A percentile compares a stretch with the other conserved stretches of the same genome.
These are phyloP conservation scores for Cercospora sp. DNA, from an alignment of 2,329 filamentous ascomycete genomes.

Conservation along the genomic window DNA sequence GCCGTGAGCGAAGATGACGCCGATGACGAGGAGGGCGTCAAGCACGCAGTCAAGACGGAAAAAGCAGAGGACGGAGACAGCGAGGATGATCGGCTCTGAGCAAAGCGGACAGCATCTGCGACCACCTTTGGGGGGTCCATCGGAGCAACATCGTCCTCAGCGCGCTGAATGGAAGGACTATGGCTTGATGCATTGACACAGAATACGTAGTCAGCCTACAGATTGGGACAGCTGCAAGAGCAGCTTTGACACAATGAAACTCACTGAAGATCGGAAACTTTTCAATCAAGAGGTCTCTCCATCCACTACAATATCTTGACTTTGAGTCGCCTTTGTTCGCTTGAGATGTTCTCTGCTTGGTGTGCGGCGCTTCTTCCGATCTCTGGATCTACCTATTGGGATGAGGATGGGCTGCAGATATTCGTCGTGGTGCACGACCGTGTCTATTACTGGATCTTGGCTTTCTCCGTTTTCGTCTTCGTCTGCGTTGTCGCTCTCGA, in stretches of 20 bases:
- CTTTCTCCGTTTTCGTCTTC: neutral
- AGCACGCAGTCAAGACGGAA: slow-evolving; percentile 10
- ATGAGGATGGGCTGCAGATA: slow-evolving; percentile 12
- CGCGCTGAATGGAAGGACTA: neutral
- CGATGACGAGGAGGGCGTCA: slow-evolving; percentile 11
- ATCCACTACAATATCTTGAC: neutral
- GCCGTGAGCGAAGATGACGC: slow-evolving; percentile 21
- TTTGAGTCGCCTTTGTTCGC: neutral
- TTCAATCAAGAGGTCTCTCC: neutral
- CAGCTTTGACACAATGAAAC: neutral
- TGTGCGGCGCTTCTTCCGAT: slow-evolving; percentile 2
- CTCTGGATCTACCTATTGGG: slow-evolving; percentile 10
- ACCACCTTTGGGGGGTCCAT: neutral
- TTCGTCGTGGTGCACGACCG: neutral
- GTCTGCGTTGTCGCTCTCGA: neutral
- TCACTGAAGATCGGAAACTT: neutral
- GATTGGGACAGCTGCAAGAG: neutral
- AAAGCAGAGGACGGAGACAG: slow-evolving; percentile 27
- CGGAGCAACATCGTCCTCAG: neutral
- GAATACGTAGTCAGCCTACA: neutral
- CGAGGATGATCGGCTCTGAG: neutral
- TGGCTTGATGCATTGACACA: neutral
- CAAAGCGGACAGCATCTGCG: neutral
- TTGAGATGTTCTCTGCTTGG: slow-evolving; percentile 9
- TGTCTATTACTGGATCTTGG: neutral